Evolutionary conservation across 2,329 filamentous ascomycete genomes (phyloP).

Genomic region (Lecanicillium sp.): DNA sequence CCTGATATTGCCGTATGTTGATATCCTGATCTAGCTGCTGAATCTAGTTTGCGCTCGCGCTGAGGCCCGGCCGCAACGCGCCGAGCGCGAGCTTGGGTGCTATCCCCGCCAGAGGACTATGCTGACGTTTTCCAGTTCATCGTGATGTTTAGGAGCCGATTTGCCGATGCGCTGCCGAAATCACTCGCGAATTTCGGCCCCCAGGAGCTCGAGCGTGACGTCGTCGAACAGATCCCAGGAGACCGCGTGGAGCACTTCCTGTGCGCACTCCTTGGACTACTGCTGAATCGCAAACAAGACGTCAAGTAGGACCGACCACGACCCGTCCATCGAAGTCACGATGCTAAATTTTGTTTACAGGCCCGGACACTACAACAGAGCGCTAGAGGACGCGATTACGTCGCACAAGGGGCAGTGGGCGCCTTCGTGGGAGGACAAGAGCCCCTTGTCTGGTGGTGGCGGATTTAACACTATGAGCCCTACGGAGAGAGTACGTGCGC

Average conservation of each 20-base stretch:
- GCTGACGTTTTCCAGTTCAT: constrained; percentile 65
- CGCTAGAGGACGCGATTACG: constrained; percentile 86
- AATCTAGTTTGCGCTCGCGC: background rate
- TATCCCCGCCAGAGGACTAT: constrained; percentile 14
- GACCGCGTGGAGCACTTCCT: constrained; percentile 82
- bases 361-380: constrained; percentile 84
- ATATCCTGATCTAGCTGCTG: background rate
- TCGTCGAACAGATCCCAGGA: constrained; percentile 70
- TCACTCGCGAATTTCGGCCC: constrained; percentile 86
- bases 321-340: too few species aligned
- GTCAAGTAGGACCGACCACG: constrained; percentile 69
- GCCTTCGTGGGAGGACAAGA: constrained; percentile 72
- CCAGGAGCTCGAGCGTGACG: constrained; percentile 86
- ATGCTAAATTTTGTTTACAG: constrained; percentile 39
- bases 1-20: constrained; percentile 81
- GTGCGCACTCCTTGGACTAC: constrained; percentile 79
- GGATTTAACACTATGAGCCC: constrained; percentile 80
- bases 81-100: constrained; percentile 34
- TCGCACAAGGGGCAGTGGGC: constrained; percentile 87
- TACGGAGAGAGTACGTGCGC: constrained; percentile 66
- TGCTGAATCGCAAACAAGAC: constrained; percentile 96
- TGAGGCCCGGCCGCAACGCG: background rate
- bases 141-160: constrained; percentile 95
- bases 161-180: constrained; percentile 82
- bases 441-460: constrained; percentile 71